Evolutionary conservation across 495 filamentous ascomycete genomes (phyloP).

Genomic region (Aspergillus ostianus): DNA sequence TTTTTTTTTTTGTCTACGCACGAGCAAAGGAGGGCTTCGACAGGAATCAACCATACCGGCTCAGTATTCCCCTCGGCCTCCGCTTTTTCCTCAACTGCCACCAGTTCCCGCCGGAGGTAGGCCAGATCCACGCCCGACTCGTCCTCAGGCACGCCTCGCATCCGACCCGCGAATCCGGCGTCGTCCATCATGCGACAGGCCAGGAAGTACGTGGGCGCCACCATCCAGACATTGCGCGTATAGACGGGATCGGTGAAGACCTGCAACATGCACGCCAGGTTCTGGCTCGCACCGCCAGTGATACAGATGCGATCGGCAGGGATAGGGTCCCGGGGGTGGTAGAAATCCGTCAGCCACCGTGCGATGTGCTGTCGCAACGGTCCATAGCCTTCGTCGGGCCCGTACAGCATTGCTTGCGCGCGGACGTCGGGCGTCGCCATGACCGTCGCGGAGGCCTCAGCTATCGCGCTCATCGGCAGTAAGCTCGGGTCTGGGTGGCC

Average conservation of each 20-base stretch:
- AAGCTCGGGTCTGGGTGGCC: slow-evolving; percentile 72
- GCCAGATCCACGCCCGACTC: slow-evolving; percentile 68
- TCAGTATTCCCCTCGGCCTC: slow-evolving; percentile 26
- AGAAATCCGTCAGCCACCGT: slow-evolving; percentile 65
- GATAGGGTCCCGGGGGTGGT: slow-evolving; percentile 45
- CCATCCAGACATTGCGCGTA: slow-evolving; percentile 75
- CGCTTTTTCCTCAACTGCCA: slow-evolving; percentile 35
- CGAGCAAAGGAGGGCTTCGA: no score
- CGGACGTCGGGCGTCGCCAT: slow-evolving; percentile 58
- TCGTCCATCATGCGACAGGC: slow-evolving; percentile 80
- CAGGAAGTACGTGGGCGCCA: slow-evolving; percentile 77
- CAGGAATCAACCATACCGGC: slow-evolving; percentile 33
- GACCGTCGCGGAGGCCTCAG: slow-evolving; percentile 50
- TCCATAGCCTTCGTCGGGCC: slow-evolving; percentile 70
- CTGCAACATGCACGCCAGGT: slow-evolving; percentile 67
- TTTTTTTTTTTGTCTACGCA: background rate
- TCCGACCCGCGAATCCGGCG: slow-evolving; percentile 58
- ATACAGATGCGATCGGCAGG: slow-evolving; percentile 65
- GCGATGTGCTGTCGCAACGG: slow-evolving; percentile 64
- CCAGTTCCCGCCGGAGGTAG: slow-evolving; percentile 50
- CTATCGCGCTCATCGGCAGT: slow-evolving; percentile 61
- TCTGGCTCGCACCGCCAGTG: slow-evolving; percentile 77
- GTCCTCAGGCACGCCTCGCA: slow-evolving; percentile 70
- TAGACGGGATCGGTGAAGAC: slow-evolving; percentile 75
- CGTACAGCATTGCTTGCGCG: slow-evolving; percentile 66